Base-by-base conservation (phyloP, 2,329 filamentous ascomycete species). In the Exophiala dermatitidis region DNA sequence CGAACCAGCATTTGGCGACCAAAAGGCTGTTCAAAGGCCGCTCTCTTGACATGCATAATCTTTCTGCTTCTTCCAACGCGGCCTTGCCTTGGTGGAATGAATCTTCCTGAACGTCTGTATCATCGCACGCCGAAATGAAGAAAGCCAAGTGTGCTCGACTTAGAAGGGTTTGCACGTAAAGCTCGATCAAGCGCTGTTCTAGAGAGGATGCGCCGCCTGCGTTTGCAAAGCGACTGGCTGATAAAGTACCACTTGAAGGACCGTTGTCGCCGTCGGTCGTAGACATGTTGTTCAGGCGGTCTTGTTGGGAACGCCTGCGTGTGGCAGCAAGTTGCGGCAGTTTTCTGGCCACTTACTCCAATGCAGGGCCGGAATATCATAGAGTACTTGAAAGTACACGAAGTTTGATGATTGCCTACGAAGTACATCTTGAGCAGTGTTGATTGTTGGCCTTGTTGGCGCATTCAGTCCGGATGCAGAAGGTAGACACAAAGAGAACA, bases 101-200 rank as follows among this genome's bases (percentile, higher is more conserved):
- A 32, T 41, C 37, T 5, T 50, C 28, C 19, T 34, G 32, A n/a
- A 9, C 40, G 4, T 12, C 12, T 12, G 34, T 37, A 10, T 42
- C 33, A 9, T 43, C 45, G 4, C 6, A 6, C 19, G 7, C 28
- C 2, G 54, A 43, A 34, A 44, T 37, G 45, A 52, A 52, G 41
- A 57, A 49, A 26, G 54, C 41, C 5, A 52, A 48, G 34, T 57
- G 55, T 28, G 52, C 48, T 46, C 52, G 55, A 49, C 48, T 47
- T 10, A 57, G 19, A 3, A 54, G 41, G n/a, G 34, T 48, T 10
- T 52, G 28, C 7, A 26, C 36, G 33, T 52, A 54, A 5, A 57
- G 46, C 38, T 54, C 55, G 41, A 57, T 41, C 5, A 46, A 48
- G 8, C 29, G 26, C 5, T 26, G 41, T 41, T 52, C 44, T 2